phyloP scores from a whole-genome alignment of 192 early-diverging fungal species.

The Pecoramyces ruminantium region DNA sequence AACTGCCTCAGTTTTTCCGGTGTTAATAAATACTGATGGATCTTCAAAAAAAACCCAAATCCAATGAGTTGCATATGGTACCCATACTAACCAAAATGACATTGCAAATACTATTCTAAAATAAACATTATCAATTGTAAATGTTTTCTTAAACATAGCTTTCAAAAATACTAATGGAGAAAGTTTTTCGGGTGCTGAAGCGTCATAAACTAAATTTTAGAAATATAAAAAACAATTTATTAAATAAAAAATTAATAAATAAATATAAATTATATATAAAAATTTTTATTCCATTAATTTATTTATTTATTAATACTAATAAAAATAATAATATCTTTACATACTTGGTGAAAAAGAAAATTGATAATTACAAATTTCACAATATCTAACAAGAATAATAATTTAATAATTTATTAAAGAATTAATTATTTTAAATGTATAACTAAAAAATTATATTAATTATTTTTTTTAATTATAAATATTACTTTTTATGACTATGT shows the following conservation, averaged over 20 bases:
- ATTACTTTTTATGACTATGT: constrained; percentile 61
- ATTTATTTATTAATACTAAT: no score
- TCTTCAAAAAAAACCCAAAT: background rate
- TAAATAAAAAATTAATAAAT: no score
- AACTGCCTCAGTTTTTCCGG: background rate
- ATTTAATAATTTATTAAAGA: no score
- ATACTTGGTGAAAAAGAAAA: constrained; percentile 71
- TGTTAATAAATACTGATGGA: background rate
- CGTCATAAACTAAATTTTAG: background rate
- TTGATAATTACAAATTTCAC: constrained; percentile 78
- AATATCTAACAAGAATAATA: constrained; percentile 26
- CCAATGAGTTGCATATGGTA: background rate
- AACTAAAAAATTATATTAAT: no score
- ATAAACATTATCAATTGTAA: background rate
- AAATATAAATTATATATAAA: no score
- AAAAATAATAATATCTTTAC: no score
- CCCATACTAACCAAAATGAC: background rate
- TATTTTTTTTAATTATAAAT: no score
- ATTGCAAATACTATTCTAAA: background rate
- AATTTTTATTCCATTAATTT: no score
- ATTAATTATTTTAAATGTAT: no score
- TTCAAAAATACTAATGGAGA: background rate
- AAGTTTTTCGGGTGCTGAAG: background rate
- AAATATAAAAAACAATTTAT: no score
- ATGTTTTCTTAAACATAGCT: background rate